Conservation (phyloP, 2,329 filamentous ascomycete genomes). For the Apiospora hydei region DNA sequence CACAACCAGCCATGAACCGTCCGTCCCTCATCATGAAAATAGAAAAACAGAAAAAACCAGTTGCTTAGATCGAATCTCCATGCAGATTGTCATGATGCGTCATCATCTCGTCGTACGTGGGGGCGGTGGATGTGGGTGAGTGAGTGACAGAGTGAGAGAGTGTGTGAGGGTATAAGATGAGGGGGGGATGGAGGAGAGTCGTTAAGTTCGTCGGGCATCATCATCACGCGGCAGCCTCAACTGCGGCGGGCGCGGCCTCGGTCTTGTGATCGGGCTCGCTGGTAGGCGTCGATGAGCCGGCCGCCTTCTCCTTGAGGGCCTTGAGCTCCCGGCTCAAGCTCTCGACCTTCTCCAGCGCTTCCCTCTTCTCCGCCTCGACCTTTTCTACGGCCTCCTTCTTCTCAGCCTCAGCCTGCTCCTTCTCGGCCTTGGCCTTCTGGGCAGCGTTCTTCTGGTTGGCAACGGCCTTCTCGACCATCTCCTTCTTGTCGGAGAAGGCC, state of each 20-base stretch:
- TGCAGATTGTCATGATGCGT: constrained; percentile 23
- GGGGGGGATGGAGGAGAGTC: constrained; percentile 1
- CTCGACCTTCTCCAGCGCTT: constrained; percentile 28
- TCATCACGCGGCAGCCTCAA: constrained; percentile 24
- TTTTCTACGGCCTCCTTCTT: constrained; percentile 12
- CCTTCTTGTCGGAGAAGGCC: background rate
- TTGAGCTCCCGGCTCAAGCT: constrained; percentile 34
- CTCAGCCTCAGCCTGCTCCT: constrained; percentile 24
- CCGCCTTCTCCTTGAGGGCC: constrained; percentile 30
- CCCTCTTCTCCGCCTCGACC: constrained; percentile 9
- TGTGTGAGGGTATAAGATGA: constrained; percentile 22
- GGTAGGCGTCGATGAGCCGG: constrained; percentile 14
- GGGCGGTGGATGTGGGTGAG: constrained; percentile 16
- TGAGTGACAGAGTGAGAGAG: constrained; percentile 8
- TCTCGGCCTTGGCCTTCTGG: constrained; percentile 28
- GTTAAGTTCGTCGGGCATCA: background rate
- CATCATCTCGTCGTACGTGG: constrained; percentile 23
- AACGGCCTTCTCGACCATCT: constrained; percentile 25
- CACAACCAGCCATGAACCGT: constrained; percentile 20
- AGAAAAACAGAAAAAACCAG: constrained; percentile 11
- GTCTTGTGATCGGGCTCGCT: constrained; percentile 10
- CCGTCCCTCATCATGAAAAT: constrained; percentile 13
- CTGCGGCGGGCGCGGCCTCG: constrained; percentile 7
- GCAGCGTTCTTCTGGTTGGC: constrained; percentile 30
- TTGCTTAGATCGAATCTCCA: constrained; percentile 20